Conservation (phyloP, 306 rosid species). For the Canavalia ensiformis region DNA sequence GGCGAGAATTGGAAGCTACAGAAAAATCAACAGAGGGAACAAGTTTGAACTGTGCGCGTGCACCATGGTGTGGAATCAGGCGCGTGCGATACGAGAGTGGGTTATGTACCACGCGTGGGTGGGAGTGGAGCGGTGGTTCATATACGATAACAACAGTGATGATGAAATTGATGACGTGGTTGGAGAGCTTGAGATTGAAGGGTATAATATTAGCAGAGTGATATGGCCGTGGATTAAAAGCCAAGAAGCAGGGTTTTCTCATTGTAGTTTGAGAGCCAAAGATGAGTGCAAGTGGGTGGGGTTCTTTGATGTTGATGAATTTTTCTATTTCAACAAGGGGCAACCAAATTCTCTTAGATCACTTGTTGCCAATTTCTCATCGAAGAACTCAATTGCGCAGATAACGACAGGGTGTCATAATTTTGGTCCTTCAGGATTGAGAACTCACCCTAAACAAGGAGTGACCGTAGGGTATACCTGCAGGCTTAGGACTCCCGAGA, state of each 20-base stretch:
- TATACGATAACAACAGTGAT: slow-evolving; percentile 87
- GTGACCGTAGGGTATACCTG: slow-evolving; percentile 80
- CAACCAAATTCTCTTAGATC: slow-evolving; percentile 53
- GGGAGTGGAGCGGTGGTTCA: slow-evolving; percentile 82
- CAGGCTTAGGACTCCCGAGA: slow-evolving; percentile 62
- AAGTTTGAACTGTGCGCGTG: slow-evolving; percentile 71
- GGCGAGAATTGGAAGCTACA: slow-evolving; percentile 48
- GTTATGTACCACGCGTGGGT: slow-evolving; percentile 83
- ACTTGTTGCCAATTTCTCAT: slow-evolving; percentile 56
- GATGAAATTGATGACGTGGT: slow-evolving; percentile 64
- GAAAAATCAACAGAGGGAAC: slow-evolving; percentile 32
- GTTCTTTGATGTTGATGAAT: slow-evolving; percentile 89
- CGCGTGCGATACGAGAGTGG: slow-evolving; percentile 76
- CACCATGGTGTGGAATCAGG: slow-evolving; percentile 92
- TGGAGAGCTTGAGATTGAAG: slow-evolving; percentile 54
- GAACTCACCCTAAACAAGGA: slow-evolving; percentile 62
- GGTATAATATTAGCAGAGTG: slow-evolving; percentile 62
- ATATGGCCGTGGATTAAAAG: slow-evolving; percentile 90
- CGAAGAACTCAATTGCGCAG: slow-evolving; percentile 57
- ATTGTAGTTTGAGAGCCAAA: slow-evolving; percentile 73
- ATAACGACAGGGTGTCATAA: slow-evolving; percentile 76
- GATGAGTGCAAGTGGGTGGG: slow-evolving; percentile 86
- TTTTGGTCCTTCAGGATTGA: slow-evolving; percentile 85
- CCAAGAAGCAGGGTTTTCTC: slow-evolving; percentile 94
- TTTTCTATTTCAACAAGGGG: slow-evolving; percentile 61